Evolutionary conservation across 495 filamentous ascomycete genomes (phyloP).

Genomic region (Podospora conica): DNA sequence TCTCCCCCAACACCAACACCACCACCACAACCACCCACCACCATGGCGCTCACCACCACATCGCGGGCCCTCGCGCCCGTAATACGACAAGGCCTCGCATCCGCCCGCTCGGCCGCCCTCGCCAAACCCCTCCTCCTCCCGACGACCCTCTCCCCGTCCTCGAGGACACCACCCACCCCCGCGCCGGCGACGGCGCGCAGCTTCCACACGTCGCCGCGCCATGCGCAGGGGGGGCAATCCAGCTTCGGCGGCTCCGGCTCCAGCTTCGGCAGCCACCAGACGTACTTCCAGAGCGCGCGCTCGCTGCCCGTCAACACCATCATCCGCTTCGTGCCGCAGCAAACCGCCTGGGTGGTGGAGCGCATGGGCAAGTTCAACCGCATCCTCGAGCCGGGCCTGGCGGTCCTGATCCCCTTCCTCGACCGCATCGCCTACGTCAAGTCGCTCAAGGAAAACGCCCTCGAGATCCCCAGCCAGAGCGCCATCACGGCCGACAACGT

Average conservation of each 20-base stretch:
- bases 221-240: slow-evolving; percentile 9
- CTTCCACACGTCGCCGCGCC: slow-evolving; percentile 27
- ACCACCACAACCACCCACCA: background rate
- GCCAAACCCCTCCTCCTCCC: slow-evolving; percentile 4
- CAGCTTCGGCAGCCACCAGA: slow-evolving; percentile 35
- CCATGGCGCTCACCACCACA: slow-evolving; percentile 32
- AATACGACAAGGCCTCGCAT: slow-evolving; percentile 20
- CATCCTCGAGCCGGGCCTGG: slow-evolving; percentile 85
- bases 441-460: slow-evolving; percentile 88
- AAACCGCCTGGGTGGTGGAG: slow-evolving; percentile 99
- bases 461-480: slow-evolving; percentile 90
- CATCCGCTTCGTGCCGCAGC: slow-evolving; percentile 94
- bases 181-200: slow-evolving; percentile 14
- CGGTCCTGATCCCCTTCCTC: slow-evolving; percentile 82
- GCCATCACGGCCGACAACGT: slow-evolving; percentile 99
- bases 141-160: background rate
- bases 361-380: slow-evolving; percentile 96
- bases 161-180: background rate
- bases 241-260: slow-evolving; percentile 5
- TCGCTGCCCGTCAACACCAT: slow-evolving; percentile 86
- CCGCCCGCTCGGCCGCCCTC: slow-evolving; percentile 13
- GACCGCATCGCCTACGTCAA: slow-evolving; percentile 98
- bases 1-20: background rate
- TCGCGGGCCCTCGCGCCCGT: slow-evolving; percentile 27
- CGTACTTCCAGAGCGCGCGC: slow-evolving; percentile 49